Conservation (phyloP, 2,329 filamentous ascomycete species). For the Zelopaecilomyces penicillatus region DNA sequence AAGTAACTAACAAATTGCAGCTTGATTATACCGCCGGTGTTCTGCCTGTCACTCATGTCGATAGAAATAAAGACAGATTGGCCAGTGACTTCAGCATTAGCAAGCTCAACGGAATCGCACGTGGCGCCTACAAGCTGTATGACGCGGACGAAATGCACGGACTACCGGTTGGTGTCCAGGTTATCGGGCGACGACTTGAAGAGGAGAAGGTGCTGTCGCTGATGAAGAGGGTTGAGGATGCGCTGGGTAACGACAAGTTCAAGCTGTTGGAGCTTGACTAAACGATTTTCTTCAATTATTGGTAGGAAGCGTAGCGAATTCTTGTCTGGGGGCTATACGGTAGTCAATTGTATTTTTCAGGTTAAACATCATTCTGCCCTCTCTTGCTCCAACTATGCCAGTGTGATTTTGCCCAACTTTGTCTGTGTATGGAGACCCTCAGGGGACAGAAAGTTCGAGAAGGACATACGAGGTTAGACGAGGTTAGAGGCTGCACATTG, state of each 20-base stretch:
- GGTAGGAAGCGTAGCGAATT: too few species aligned
- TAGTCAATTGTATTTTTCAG: too few species aligned
- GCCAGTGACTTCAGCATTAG: constrained; percentile 51
- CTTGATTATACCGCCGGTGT: constrained; percentile 82
- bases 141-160: constrained; percentile 77
- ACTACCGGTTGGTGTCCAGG: constrained; percentile 76
- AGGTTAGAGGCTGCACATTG: too few species aligned
- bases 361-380: too few species aligned
- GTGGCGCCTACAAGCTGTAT: constrained; percentile 79
- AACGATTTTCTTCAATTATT: constrained; percentile 1
- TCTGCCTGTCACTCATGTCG: constrained; percentile 77
- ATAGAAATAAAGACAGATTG: constrained; percentile 58
- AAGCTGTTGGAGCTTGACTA: constrained; percentile 40
- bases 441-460: too few species aligned
- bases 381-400: too few species aligned
- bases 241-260: constrained; percentile 52
- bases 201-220: constrained; percentile 80
- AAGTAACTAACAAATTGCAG: constrained; percentile 27
- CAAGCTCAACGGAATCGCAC: constrained; percentile 69
- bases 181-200: constrained; percentile 70
- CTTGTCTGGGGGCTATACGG: too few species aligned
- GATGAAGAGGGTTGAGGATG: constrained; percentile 72
- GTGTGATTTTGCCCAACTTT: too few species aligned
- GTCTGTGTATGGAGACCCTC: too few species aligned
- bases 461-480: too few species aligned